Evolutionary conservation across 495 filamentous ascomycete genomes (phyloP).

Genomic region (Talaromyces liani): DNA sequence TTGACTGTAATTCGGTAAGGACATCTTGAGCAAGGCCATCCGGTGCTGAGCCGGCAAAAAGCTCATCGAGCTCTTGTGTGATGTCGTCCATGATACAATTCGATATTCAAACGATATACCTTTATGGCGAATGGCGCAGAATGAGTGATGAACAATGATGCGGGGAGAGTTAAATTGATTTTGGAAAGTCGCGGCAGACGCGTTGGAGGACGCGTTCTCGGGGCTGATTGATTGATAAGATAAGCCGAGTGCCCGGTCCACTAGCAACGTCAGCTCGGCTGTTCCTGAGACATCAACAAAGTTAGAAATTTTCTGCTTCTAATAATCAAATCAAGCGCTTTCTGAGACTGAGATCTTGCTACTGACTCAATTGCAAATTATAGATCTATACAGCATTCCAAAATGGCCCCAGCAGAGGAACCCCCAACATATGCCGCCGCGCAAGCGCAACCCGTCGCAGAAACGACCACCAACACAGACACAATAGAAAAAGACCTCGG

Average conservation of each 20-base stretch:
- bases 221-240: constrained; percentile 7
- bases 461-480: constrained; percentile 1
- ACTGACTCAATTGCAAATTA: not conserved
- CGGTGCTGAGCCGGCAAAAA: constrained; percentile 50
- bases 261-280: not conserved
- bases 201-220: not conserved
- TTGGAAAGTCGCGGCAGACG: constrained; percentile 2
- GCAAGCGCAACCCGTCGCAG: constrained; percentile 7
- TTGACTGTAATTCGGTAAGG: constrained; percentile 69
- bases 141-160: not conserved
- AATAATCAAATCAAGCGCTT: not conserved
- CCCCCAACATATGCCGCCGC: not conserved
- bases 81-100: constrained; percentile 19
- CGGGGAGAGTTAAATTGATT: constrained; percentile 2
- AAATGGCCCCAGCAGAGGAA: not conserved
- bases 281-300: not conserved
- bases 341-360: not conserved
- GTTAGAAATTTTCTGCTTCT: not conserved
- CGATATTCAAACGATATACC: not conserved
- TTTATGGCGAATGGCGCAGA: not conserved
- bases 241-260: constrained; percentile 2
- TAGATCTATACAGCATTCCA: not conserved
- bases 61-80: constrained; percentile 55
- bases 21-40: constrained; percentile 63
- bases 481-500: constrained; percentile 19